Evolutionary conservation across 1,139 yeast genomes (phyloP).

Genomic region (Sugiyamaella sp.): DNA sequence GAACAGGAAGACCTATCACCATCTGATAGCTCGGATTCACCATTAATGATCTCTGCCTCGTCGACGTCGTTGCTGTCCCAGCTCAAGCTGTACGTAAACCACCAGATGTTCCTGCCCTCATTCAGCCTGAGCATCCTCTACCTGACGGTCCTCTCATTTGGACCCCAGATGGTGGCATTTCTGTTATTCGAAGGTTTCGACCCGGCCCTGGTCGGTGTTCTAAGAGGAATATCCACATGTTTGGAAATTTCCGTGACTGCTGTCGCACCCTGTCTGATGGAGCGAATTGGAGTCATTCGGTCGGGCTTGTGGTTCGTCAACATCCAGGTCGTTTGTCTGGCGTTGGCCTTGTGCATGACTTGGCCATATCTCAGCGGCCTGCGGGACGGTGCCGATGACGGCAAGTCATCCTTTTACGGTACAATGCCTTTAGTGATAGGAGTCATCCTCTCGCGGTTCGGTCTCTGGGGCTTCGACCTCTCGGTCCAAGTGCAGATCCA

Average conservation of each 20-base stretch:
- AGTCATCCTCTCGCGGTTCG: constrained; percentile 44
- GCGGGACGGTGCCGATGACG: not conserved
- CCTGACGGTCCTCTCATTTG: constrained; percentile 44
- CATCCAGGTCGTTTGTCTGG: constrained; percentile 32
- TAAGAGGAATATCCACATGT: constrained; percentile 38
- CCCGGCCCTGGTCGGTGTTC: constrained; percentile 39
- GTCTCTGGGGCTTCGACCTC: constrained; percentile 48
- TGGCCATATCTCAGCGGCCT: constrained; percentile 13
- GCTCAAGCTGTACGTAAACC: constrained; percentile 49
- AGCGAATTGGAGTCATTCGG: constrained; percentile 36
- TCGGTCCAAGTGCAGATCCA: constrained; percentile 43
- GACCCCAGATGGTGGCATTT: constrained; percentile 42
- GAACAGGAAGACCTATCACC: no score
- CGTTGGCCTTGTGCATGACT: constrained; percentile 18
- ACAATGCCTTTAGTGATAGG: constrained; percentile 29
- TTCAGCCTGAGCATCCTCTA: constrained; percentile 43
- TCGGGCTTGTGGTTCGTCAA: constrained; percentile 40
- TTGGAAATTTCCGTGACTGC: constrained; percentile 42
- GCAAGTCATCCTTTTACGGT: constrained; percentile 5
- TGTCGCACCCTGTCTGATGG: constrained; percentile 37
- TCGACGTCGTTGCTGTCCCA: constrained; percentile 2
- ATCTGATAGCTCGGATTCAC: no score
- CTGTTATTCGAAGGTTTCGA: constrained; percentile 38
- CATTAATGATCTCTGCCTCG: no score
- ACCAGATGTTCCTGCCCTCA: constrained; percentile 54